Evolutionary conservation across 2,329 filamentous ascomycete species (phyloP), one percentile per base, ranked within the genome.

Genomic region (Elsinoe ampelina): DNA sequence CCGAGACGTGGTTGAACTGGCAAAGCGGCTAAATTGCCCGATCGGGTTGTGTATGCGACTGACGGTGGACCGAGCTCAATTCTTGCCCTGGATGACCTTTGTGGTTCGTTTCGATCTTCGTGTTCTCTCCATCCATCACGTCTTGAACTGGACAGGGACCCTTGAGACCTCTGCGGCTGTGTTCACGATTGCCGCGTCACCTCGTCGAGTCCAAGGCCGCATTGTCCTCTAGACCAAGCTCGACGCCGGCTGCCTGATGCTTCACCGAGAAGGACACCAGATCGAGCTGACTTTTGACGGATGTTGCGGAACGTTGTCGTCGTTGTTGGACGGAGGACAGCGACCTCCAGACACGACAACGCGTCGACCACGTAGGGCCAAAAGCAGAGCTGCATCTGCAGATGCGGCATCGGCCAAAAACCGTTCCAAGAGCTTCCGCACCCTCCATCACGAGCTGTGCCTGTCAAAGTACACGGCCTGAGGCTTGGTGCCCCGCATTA

Each of bases 361-460:
- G 39, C 39, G 39, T 20, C 13, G 17, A 30, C 4, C 26, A 30
- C 26, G 26, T 30, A 30, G 26, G 26, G 15, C 17, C n/a, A 20
- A 42, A 17, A 11, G 17, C 39, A 42, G 39, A 30, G 4, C 13
- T 42, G 17, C 17, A 4, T 20, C 19, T 15, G 19, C 17, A 11
- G n/a, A 42, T 42, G 20, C 26, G 43, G 43, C 22, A 48, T 48
- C 43, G 19, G 22, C 15, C 39, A 42, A 19, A 11, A 19, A 11
- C 39, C n/a, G 19, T 19, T 26, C 41, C 45, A 50, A 34, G 45
- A 17, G 20, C 32, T 13, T 17, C n/a, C 48, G 32, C 26, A 52
- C 48, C 48, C 48, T 39, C 48, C 48, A 52, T n/a, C 48, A 26
- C 32, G 48, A 52, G 32, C 32, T 52, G 48, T 52, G 10, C 48